Percentiles rank a stretch among this genome's conserved stretches.
Evolutionary conservation across 1,284 basidiomycete species (phyloP).

Genomic region (Bondarzewia mesenterica): DNA sequence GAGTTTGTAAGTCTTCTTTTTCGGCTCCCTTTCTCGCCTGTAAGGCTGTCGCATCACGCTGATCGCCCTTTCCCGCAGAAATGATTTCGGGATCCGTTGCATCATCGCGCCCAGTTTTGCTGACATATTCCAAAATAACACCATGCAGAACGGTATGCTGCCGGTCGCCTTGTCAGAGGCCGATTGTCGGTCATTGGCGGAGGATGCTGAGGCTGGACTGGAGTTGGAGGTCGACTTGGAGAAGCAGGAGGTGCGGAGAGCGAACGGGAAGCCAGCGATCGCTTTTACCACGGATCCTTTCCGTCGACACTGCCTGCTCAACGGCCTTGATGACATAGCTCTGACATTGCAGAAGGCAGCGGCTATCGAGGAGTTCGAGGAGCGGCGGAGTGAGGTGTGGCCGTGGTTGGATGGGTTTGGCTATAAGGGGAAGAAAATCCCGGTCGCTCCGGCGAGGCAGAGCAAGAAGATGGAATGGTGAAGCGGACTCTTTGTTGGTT

Average conservation of each 20-base stretch:
- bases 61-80: conserved; percentile 40
- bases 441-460: conserved; percentile 37
- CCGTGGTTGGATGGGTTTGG: conserved; percentile 94
- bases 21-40: conserved; percentile 1
- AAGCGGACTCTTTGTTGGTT: conserved; percentile 11
- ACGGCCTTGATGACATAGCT: conserved; percentile 91
- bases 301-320: conserved; percentile 86
- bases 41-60: not conserved
- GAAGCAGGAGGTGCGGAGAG: conserved; percentile 75
- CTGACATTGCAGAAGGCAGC: conserved; percentile 77
- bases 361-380: conserved; percentile 72
- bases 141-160: conserved; percentile 96
- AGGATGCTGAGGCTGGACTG: conserved; percentile 74
- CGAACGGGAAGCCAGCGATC: conserved; percentile 67
- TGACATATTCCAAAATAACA: conserved; percentile 90
- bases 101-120: conserved; percentile 92
- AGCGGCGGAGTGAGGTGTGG: conserved; percentile 68
- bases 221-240: conserved; percentile 89
- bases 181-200: conserved; percentile 68
- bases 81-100: conserved; percentile 91
- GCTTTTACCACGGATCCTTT: conserved; percentile 80
- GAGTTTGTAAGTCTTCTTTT: conserved; percentile 66
- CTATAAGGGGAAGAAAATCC: conserved; percentile 72
- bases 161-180: conserved; percentile 74
- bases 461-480: conserved; percentile 75